These are phyloP conservation scores for Salvia miltiorrhiza DNA, from an alignment of 257 asterid species.

Conservation along the genomic window DNA sequence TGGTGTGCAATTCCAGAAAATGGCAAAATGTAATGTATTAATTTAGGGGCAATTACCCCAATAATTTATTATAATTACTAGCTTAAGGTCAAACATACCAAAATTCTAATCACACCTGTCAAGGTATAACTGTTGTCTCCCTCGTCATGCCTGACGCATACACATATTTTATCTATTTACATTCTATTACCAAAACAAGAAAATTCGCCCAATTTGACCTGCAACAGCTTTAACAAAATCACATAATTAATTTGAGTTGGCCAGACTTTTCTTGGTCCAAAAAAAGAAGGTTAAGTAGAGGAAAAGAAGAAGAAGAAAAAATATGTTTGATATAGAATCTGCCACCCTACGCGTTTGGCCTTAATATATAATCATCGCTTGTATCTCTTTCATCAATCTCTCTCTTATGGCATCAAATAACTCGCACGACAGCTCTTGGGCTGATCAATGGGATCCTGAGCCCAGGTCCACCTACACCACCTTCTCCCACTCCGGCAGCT, in stretches of 20 bases:
- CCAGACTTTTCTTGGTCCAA: background rate
- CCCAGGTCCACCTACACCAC: conserved; percentile 28
- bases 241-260: background rate
- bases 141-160: conserved; percentile 4
- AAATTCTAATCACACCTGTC: background rate
- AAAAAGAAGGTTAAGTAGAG: background rate
- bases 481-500: conserved; percentile 8
- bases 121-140: background rate
- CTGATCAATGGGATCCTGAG: conserved; percentile 62
- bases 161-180: background rate
- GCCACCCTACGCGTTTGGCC: too few species aligned
- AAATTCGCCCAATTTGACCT: background rate
- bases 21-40: too few species aligned
- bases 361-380: background rate
- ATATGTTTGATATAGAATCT: too few species aligned
- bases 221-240: background rate
- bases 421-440: conserved; percentile 63
- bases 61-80: background rate
- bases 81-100: background rate
- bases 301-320: too few species aligned
- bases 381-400: too few species aligned
- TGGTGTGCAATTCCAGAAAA: too few species aligned
- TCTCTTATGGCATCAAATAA: conserved; percentile 31
- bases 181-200: background rate
- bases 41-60: too few species aligned